These are phyloP conservation scores for Jaltomata sinuosa DNA, from an alignment of 257 asterid genomes.

Conservation along the genomic window DNA sequence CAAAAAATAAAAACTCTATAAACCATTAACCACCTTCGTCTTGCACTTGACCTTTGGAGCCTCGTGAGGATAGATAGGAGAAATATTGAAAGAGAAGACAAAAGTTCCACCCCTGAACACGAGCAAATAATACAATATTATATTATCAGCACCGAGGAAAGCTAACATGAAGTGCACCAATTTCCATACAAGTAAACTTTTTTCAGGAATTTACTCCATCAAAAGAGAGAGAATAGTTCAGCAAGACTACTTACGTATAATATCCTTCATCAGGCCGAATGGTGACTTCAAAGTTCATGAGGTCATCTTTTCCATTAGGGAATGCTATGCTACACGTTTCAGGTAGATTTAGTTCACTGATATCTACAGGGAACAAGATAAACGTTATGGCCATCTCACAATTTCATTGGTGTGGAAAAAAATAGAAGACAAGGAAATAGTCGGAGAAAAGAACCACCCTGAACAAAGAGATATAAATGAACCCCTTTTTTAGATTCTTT, in stretches of 20 bases:
- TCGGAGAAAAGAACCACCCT: not conserved
- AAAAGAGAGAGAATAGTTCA: not conserved
- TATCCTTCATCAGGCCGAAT: slow-evolving; percentile 87
- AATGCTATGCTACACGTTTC: slow-evolving; percentile 67
- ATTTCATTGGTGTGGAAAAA: not conserved
- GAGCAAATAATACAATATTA: not conserved
- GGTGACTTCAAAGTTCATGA: slow-evolving; percentile 92
- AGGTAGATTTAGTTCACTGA: slow-evolving; percentile 80
- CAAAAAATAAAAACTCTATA: not conserved
- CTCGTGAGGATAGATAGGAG: slow-evolving; percentile 91
- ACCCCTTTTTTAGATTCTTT: not conserved
- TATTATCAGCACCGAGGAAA: not conserved
- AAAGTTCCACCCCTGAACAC: slow-evolving; percentile 65
- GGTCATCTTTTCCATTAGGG: slow-evolving; percentile 92
- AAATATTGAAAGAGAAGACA: slow-evolving; percentile 77
- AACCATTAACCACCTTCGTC: slow-evolving; percentile 58
- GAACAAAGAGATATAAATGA: not conserved
- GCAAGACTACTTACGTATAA: slow-evolving; percentile 47
- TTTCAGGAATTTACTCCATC: not conserved
- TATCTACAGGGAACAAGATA: slow-evolving; percentile 32
- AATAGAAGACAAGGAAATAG: not conserved
- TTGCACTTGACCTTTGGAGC: slow-evolving; percentile 98
- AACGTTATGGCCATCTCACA: not conserved
- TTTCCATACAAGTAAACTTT: not conserved
- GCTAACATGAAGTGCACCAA: not conserved